These are phyloP conservation scores for Aspergillus carbonarius DNA, from an alignment of 2,329 filamentous ascomycete genomes.

Conservation along the genomic window DNA sequence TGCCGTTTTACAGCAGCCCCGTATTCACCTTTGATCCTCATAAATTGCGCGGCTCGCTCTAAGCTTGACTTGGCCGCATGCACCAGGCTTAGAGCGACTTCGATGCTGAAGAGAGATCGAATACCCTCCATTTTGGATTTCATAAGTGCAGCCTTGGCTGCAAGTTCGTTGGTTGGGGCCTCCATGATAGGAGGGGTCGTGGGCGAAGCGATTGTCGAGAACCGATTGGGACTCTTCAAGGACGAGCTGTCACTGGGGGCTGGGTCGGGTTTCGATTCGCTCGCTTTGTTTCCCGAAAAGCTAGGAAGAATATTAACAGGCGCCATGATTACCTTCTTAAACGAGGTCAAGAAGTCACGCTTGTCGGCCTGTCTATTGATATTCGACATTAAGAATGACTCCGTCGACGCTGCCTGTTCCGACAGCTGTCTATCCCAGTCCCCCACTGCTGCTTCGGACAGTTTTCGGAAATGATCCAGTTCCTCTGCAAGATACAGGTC, in stretches of 20 bases:
- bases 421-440: conserved; percentile 90
- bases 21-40: conserved; percentile 73
- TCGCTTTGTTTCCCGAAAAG: conserved; percentile 62
- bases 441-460: conserved; percentile 73
- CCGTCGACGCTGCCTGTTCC: conserved; percentile 84
- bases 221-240: conserved; percentile 35
- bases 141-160: conserved; percentile 97
- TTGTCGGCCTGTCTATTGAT: conserved; percentile 94
- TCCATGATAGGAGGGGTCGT: conserved; percentile 51
- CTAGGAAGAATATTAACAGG: conserved; percentile 86
- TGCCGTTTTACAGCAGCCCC: conserved; percentile 83
- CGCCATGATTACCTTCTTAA: conserved; percentile 99
- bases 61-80: conserved; percentile 85
- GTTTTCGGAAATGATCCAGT: conserved; percentile 75
- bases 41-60: conserved; percentile 80
- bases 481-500: conserved; percentile 92
- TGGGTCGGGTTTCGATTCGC: conserved; percentile 31
- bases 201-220: conserved; percentile 38
- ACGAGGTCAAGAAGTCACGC: conserved; percentile 91
- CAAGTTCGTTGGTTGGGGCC: conserved; percentile 84
- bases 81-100: conserved; percentile 85
- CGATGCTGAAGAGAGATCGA: conserved; percentile 91
- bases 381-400: conserved; percentile 95
- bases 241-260: conserved; percentile 19
- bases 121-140: conserved; percentile 92